Evolutionary conservation across 164 flowering plant genomes (phyloP), one percentile per base, ranked within the genome.

Genomic region (Kingdonia uniflora): DNA sequence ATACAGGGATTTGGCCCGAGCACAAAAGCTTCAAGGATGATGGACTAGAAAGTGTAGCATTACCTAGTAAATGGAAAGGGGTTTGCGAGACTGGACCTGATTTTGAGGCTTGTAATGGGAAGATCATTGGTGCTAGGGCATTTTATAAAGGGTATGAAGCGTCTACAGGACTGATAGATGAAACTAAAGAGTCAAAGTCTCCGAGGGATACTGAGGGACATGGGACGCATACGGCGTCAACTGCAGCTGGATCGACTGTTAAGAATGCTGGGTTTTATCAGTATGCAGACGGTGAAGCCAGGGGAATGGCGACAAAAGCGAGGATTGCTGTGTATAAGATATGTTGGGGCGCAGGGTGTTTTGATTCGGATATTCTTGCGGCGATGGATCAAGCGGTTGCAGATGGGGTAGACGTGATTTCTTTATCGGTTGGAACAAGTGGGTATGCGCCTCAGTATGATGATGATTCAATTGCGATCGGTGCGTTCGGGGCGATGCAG

Each of bases 161-260:
- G 10, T 25, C 41, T 15, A 68, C 41, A 0, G 21, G 57, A 1
- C 63, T 61, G 8, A 65, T 73, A n/a, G 64, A 72, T 17, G 25
- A 22, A 13, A 23, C 35, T 6, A 22, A 40, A n/a, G 57, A 54
- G 13, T 24, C 38, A 2, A 54, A 54, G 13, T 80, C 96, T 0
- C 85, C 90, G 5, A 68, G 84, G n/a, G 96, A 87, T 40, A 84
- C 96, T 0, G 90, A 84, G 50, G 96, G 96, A 0, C 96, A 87
- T 38, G 96, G 94, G 0, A 75, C 94, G 0, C 90, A 85, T 52
- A 87, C 96, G 2, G 75, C 96, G 0, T 85, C 96, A 0, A 85
- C 87, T 0, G 90, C 90, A 0, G 86, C 85, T 1, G 96, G 96
- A 19, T 58, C 83, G 2, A 61, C 58, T 21, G 94, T 82, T 0